Base-by-base conservation (phyloP, 495 filamentous ascomycete genomes). In the Cercophora newfieldiana region DNA sequence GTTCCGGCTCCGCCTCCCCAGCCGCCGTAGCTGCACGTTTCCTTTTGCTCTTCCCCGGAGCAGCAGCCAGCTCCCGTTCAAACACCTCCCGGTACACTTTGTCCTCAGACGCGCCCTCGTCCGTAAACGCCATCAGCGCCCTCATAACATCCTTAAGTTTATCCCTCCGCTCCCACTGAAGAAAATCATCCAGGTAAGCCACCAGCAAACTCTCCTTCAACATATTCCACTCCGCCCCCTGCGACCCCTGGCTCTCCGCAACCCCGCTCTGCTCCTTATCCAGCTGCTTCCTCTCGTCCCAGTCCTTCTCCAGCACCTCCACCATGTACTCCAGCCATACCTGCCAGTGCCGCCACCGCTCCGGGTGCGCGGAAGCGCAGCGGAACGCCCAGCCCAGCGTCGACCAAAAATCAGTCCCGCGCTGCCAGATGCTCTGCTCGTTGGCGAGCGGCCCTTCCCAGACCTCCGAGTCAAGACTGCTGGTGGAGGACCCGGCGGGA, bases 301-400 rank as follows among this genome's bases (percentile, higher is more conserved):
- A 91, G 71, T 99, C 95, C 50, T 81, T 81, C 69, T 95, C 87
- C 0, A 97, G 71, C 19, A 91, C 83, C 37, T 91, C 86, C 19
- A 97, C 74, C 86, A 97, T 90, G 49, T 89, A 89, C 28, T 88
- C 86, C 4, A 97, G 80, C 91, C 92, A 96, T 7, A 86, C 74
- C 64, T 83, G 88, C 95, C 95, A 99, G 70, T 86, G 82, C 62
- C 84, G 85, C 95, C 95, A 99, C 24, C 93, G 80, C 47, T 83
- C 83, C 3, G 79, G 78, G 61, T 94, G 82, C 49, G 82, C 75
- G 2, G 92, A 83, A 18, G 92, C 92, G 77, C 95, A 99, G 69
- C 93, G 94, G 75, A 97, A 96, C 0, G 91, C 89, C 95, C 95
- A 98, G 3, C 95, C 95, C 0, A 94, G 87, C 0, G 90, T 84